Evolutionary conservation across 495 filamentous ascomycete genomes (phyloP), one percentile per base, ranked within the genome.

Genomic region (Cairneyella variabilis): DNA sequence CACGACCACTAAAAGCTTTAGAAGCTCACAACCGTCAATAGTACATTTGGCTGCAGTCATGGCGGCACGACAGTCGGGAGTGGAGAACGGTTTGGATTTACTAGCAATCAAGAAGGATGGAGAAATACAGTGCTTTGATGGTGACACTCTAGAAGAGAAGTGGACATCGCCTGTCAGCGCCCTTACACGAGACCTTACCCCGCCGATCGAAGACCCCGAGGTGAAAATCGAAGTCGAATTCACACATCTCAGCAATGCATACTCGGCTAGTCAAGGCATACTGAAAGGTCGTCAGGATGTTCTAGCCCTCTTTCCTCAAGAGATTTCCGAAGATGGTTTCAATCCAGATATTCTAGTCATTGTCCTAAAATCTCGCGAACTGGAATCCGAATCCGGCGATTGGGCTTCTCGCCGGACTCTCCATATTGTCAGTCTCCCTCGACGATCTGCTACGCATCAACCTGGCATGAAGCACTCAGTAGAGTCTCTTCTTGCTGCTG

Each of bases 121-220:
- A 25, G 48, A 78, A 51, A 71, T 85, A 38, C 71, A 75, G 34
- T 80, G 76, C 44, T 75, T 84, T 32, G 54, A 58, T 42, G 57
- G 57, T 2, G 48, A 63, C 6, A 53, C 9, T 21, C 43, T 65
- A 10, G 9, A 70, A 72, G 18, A 75, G 75, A 58, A 75, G 79
- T 64, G 63, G 63, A 54, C 51, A 12, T 65, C 60, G 5, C 57
- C 59, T 26, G 43, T 54, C 0, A 43, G 23, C 32, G 60, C 60
- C 16, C 16, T 65, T 3, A 22, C 20, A 14, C 51, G 44, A 53
- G 52, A 56, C 12, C 10, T 34, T 36, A 18, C 54, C 21, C 12
- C 32, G 9, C 22, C 71, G 73, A 14, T 48, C 9, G 8, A 36
- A 26, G 39, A 54, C 17, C 12, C 17, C 12, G 12, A 48, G 12